Base-by-base conservation (phyloP, 345 rosid species). In the Syzygium oleosum region DNA sequence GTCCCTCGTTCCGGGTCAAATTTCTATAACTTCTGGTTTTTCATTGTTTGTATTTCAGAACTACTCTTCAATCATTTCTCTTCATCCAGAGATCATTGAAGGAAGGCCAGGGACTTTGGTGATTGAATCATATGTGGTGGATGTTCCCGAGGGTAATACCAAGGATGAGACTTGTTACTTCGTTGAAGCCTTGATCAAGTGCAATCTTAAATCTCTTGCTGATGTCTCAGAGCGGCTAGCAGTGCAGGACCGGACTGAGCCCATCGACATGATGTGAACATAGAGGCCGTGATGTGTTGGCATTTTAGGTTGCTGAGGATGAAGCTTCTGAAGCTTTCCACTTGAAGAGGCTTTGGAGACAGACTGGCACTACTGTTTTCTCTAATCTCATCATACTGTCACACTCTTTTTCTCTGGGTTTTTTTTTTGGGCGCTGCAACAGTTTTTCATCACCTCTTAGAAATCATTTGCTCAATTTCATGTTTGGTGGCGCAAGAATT, bases 111-210 rank as follows among this genome's bases (percentile, higher is more conserved):
- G 98, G 77, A 96, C 99, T 9, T 89, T 97, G 85, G 98, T 94
- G 90, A 90, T 97, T 0, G 99, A 98, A 90, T 98, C 99, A 1
- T 98, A 94, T 89, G 95, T 97, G 86, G 99, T 98, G 87, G 99
- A 98, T 84, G 96, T 95, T 51, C 99, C 99, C 17, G 94, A 97
- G 61, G 98, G 99, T 79, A 97, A 98, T 91, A 98, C 99, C 87
- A 92, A 94, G 91, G 99, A 97, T 51, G 99, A 98, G 88, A 98
- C 99, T 73, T 96, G 98, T 87, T 98, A 95, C 95, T 97, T 98
- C 53, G 96, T 98, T 2, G 96, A 96, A 90, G 98, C 99, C 87
- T 87, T 98, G 49, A 95, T 98, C 90, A 94, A 92, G 88, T 97
- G 97, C 94, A 98, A 97, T 90, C 98, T 97, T 91, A 96, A 94